Percentiles rank a stretch among this genome's conserved stretches.
These are phyloP conservation scores for Saccharomycopsis fodiens DNA, from an alignment of 805 yeast species.

Conservation along the genomic window DNA sequence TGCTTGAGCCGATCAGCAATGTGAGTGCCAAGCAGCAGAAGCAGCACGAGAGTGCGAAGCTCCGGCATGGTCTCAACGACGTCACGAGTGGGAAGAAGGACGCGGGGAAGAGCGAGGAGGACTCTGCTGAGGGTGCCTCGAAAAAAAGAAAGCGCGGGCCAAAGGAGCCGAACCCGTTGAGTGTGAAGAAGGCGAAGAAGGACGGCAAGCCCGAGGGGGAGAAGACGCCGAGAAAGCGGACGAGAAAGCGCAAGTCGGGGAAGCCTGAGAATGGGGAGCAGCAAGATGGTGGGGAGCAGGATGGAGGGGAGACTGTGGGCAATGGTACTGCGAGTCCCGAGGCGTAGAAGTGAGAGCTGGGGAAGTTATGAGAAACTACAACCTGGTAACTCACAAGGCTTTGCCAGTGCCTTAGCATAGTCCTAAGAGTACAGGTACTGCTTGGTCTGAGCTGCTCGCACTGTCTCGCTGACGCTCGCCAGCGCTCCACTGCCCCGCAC, in stretches of 20 bases:
- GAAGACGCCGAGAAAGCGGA: constrained; percentile 10
- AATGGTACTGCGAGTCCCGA: constrained; percentile 4
- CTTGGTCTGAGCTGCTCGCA: too few species aligned
- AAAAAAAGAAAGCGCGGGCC: constrained; percentile 57
- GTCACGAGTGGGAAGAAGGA: constrained; percentile 38
- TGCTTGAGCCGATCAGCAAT: constrained; percentile 86
- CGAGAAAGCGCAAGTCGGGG: neutral
- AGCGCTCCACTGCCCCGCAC: too few species aligned
- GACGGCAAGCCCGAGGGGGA: neutral
- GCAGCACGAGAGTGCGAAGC: constrained; percentile 54
- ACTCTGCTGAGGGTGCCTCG: constrained; percentile 22
- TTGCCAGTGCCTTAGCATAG: too few species aligned
- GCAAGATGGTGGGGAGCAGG: neutral
- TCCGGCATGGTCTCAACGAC: constrained; percentile 74
- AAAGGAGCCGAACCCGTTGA: constrained; percentile 83
- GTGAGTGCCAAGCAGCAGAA: constrained; percentile 49
- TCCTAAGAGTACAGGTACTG: too few species aligned
- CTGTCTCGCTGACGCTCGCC: too few species aligned
- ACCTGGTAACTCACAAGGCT: too few species aligned
- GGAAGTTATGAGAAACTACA: too few species aligned
- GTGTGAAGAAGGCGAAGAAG: constrained; percentile 42
- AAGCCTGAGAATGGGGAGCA: neutral
- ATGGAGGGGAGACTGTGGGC: neutral
- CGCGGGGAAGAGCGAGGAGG: constrained; percentile 23
- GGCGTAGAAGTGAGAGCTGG: constrained; percentile 4